Base-by-base conservation (phyloP, 176 grass and related monocot genomes). In the Oryza longistaminata region DNA sequence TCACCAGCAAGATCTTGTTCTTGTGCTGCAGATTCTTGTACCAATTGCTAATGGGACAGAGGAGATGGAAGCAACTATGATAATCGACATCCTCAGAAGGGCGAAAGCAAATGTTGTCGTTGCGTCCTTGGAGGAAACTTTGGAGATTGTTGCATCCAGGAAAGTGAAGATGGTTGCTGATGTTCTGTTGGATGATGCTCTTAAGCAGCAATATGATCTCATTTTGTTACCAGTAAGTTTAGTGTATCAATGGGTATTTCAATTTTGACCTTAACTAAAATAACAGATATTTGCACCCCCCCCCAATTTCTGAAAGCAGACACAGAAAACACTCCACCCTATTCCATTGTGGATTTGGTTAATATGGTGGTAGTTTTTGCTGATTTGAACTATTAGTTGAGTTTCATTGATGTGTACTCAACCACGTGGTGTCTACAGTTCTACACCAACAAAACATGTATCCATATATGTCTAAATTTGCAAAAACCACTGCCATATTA, bases 11-110 rank as follows among this genome's bases (percentile, higher is more conserved):
- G 4, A 48, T 25, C 49, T 42, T 70, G 22, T 35, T 78, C 55
- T 29, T 25, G 12, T 84, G 31, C 22, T 42, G 14, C 66, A 94
- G 90, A 88, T 95, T 78, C 93, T 95, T 60, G 93, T 95, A 79
- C 93, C 93, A 74, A 86, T 92, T 84, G 88, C 93, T 73, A 94
- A 90, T 88, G 90, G 90, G 31, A 83, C 87, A 49, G 93, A 94
- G 71, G 93, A 94, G 83, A 95, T 95, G 93, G 93, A 95, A 35
- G 90, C 93, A 68, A 82, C 40, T 58, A 92, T 95, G 90, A 95
- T 95, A 22, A 90, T 95, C 74, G 90, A 95, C 71, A 88, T 90
- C 80, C 73, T 95, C 55, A 71, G 88, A 11, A 90, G 93, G 69
- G 93, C 90, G 9, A 92, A 95, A 80, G 85, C 85, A 64, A 92